Conservation (phyloP, 2,329 filamentous ascomycete species). For the Aureobasidium sp. region DNA sequence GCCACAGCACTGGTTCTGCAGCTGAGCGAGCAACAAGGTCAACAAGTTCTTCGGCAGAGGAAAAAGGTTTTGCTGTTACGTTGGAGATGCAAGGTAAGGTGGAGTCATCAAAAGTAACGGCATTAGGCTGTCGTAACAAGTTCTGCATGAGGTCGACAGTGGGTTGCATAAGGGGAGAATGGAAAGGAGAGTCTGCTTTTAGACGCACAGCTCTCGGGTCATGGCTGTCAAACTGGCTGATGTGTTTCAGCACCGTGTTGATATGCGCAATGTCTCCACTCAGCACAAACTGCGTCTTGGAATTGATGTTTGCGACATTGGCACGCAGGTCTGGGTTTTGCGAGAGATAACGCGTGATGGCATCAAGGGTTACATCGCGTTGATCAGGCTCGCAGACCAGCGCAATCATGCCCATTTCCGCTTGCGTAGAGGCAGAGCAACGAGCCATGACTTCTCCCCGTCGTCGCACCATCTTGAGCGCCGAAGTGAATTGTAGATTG, state of each 20-base stretch:
- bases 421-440: conserved; percentile 59
- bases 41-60: conserved; percentile 63
- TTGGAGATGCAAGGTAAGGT: conserved; percentile 75
- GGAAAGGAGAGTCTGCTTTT: conserved; percentile 83
- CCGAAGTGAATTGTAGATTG: conserved; percentile 69
- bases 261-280: conserved; percentile 81
- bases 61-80: conserved; percentile 71
- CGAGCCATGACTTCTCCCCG: conserved; percentile 77
- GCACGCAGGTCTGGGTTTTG: conserved; percentile 61
- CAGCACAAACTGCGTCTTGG: conserved; percentile 91
- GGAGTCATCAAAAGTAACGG: conserved; percentile 59
- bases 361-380: conserved; percentile 58
- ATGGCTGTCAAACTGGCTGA: conserved; percentile 83
- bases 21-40: conserved; percentile 72
- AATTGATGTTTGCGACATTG: conserved; percentile 87
- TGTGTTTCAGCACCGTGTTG: conserved; percentile 69
- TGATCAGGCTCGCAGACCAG: conserved; percentile 79
- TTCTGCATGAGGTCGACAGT: conserved; percentile 66
- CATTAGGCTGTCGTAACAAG: conserved; percentile 47
- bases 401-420: conserved; percentile 89
- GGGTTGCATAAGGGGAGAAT: conserved; percentile 84
- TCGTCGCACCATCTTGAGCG: conserved; percentile 64
- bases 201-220: conserved; percentile 81
- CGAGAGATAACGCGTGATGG: conserved; percentile 72
- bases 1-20: conserved; percentile 91